phyloP scores from a whole-genome alignment of 2,329 filamentous ascomycete genomes.

The Fusarium pseudocircinatum region DNA sequence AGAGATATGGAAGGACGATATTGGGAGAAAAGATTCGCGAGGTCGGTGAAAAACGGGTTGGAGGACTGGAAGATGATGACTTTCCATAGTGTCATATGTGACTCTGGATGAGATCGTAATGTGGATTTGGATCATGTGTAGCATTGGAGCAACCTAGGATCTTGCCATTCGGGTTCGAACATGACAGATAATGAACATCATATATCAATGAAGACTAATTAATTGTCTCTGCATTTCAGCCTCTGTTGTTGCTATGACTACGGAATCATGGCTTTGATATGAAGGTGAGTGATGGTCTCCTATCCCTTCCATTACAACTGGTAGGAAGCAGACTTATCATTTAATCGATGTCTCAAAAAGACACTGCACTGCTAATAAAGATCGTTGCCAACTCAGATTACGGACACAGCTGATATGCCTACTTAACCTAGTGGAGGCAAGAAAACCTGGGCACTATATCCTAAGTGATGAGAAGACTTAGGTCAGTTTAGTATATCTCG shows the following conservation, averaged over 20 bases:
- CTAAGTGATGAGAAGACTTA: background rate
- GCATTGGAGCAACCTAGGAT: background rate
- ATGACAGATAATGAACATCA: background rate
- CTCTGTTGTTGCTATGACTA: no score
- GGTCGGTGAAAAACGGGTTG: conserved; percentile 75
- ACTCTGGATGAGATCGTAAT: background rate
- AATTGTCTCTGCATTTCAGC: background rate
- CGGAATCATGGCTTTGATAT: background rate
- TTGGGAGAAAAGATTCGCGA: conserved; percentile 92
- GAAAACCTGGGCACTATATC: background rate
- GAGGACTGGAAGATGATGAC: conserved; percentile 69
- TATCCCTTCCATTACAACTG: background rate
- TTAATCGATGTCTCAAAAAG: background rate
- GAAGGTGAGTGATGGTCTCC: background rate
- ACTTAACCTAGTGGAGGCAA: background rate
- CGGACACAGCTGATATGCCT: background rate
- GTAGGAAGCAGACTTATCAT: background rate
- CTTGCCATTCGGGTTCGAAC: background rate
- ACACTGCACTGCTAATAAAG: background rate
- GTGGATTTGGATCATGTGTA: background rate
- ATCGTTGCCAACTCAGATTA: background rate
- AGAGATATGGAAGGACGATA: conserved; percentile 81
- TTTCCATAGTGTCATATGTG: conserved; percentile 12
- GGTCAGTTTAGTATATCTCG: background rate
- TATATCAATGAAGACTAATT: background rate